Conservation (phyloP, 257 asterid genomes). For the Linderniella brevidens region DNA sequence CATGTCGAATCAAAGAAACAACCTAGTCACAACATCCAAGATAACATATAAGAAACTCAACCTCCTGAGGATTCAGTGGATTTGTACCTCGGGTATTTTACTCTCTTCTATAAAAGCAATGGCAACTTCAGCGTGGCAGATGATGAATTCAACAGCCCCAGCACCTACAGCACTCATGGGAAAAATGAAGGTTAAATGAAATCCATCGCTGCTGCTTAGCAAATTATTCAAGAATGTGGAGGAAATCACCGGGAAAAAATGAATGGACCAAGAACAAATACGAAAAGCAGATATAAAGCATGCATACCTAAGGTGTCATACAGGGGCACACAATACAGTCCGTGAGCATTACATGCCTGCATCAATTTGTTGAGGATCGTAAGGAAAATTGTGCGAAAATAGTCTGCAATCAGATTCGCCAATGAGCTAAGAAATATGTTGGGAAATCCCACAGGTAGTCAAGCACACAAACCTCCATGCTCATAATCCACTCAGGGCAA, state of each 20-base stretch:
- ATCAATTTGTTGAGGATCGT: slow-evolving; percentile 6
- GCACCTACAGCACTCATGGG: slow-evolving; percentile 47
- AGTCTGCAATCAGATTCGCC: too few species aligned
- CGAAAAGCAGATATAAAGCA: slow-evolving; percentile 1
- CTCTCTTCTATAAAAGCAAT: slow-evolving; percentile 86
- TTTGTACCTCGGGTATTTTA: slow-evolving; percentile 70
- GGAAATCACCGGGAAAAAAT: too few species aligned
- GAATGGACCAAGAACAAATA: too few species aligned
- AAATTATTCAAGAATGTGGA: too few species aligned
- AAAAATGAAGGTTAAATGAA: slow-evolving; percentile 7
- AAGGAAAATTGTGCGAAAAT: too few species aligned
- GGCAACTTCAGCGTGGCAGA: slow-evolving; percentile 86
- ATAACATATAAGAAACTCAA: too few species aligned
- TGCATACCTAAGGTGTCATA: slow-evolving; percentile 81
- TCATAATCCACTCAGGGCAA: slow-evolving; percentile 82
- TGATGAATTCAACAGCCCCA: slow-evolving; percentile 84
- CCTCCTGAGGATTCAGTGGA: too few species aligned
- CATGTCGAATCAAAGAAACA: too few species aligned
- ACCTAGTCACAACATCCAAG: too few species aligned
- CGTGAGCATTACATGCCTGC: slow-evolving; percentile 99
- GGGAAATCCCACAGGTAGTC: too few species aligned
- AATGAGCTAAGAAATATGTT: too few species aligned
- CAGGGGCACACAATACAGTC: slow-evolving; percentile 74
- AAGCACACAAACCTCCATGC: slow-evolving; percentile 60
- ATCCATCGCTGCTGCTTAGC: neutral